Percentiles rank a stretch among this genome's conserved stretches.
phyloP scores from a whole-genome alignment of 257 asterid genomes.

The Gardenia jasminoides region DNA sequence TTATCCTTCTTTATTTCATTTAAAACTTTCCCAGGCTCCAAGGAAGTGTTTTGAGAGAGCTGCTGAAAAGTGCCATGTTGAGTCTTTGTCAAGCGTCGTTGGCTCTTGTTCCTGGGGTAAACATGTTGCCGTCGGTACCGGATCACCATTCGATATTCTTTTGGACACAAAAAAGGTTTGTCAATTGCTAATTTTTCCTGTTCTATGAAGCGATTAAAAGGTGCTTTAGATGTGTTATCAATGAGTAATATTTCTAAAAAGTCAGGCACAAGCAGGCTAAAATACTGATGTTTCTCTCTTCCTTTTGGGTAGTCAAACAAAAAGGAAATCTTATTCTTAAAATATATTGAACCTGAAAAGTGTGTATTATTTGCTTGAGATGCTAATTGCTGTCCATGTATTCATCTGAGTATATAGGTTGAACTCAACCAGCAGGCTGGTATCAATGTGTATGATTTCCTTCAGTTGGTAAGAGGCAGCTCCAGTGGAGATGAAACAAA shows the following conservation, averaged over 20 bases:
- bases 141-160: constrained; percentile 85
- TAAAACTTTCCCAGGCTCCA: constrained; percentile 61
- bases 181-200: constrained; percentile 9
- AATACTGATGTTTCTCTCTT: background rate
- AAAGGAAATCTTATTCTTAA: background rate
- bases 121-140: constrained; percentile 90
- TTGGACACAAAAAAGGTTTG: constrained; percentile 82
- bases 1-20: background rate
- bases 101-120: constrained; percentile 99
- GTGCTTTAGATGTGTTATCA: background rate
- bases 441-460: constrained; percentile 77
- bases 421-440: constrained; percentile 54
- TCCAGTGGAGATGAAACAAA: constrained; percentile 45
- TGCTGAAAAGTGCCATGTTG: constrained; percentile 92
- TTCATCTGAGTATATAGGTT: constrained; percentile 37
- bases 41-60: constrained; percentile 92
- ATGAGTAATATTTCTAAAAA: background rate
- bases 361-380: background rate
- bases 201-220: background rate
- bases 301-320: background rate
- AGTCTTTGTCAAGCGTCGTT: constrained; percentile 78
- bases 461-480: constrained; percentile 66
- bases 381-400: background rate
- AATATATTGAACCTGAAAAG: background rate
- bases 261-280: background rate